Conservation (phyloP, 345 rosid species). For the Populus alba region DNA sequence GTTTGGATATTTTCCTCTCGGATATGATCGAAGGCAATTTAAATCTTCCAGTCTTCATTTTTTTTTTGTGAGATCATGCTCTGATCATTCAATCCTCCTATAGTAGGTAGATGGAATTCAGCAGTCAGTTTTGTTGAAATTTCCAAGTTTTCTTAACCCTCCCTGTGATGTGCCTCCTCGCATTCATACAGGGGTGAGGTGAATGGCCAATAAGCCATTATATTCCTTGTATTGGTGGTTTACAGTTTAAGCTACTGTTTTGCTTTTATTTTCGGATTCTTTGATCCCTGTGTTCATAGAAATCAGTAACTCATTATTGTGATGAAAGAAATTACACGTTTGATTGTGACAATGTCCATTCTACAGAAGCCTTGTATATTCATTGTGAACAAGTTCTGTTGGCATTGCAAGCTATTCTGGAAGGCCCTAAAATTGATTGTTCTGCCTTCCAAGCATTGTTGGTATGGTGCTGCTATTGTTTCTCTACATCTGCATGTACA, state of each 20-base stretch:
- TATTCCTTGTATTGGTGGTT: background rate
- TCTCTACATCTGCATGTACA: no score
- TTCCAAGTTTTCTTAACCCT: conserved; percentile 7
- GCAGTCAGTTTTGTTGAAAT: conserved; percentile 4
- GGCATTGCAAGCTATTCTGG: no score
- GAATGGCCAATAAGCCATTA: background rate
- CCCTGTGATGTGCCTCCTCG: background rate
- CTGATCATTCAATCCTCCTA: conserved; percentile 3
- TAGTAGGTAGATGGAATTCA: conserved; percentile 3
- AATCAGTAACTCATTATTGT: background rate
- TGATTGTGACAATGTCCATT: background rate
- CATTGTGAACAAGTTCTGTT: background rate
- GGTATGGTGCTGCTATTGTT: no score
- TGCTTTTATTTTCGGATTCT: background rate
- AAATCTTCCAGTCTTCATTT: conserved; percentile 12
- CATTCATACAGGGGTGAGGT: conserved; percentile 7
- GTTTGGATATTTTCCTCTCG: conserved; percentile 8
- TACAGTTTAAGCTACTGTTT: background rate
- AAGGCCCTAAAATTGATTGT: no score
- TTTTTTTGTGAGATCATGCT: conserved; percentile 14
- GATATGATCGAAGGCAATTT: conserved; percentile 12
- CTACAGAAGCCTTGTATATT: background rate
- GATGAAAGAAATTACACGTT: background rate
- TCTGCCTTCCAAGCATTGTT: no score
- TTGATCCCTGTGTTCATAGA: background rate